A percentile compares a stretch with the other conserved stretches of the same genome.
phyloP scores from a whole-genome alignment of 2,329 filamentous ascomycete species.

The Periconia macrospinosa region DNA sequence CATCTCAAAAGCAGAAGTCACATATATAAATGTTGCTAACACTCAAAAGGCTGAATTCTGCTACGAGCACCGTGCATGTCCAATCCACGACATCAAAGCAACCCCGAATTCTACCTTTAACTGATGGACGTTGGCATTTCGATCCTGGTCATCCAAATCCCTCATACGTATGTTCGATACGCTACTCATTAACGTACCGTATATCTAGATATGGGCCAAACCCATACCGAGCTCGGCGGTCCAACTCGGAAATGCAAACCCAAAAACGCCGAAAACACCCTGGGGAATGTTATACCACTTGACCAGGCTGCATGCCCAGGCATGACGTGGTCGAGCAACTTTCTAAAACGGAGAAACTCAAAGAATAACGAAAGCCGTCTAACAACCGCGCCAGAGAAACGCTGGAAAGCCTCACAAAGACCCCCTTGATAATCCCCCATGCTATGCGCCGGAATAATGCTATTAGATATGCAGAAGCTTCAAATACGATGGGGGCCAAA shows the following conservation, averaged over 20 bases:
- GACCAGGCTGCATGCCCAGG: constrained; percentile 1
- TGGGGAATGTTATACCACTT: neutral
- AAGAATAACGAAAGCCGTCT: constrained; percentile 25
- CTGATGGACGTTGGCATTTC: no score
- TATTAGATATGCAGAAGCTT: constrained; percentile 28
- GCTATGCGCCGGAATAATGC: constrained; percentile 36
- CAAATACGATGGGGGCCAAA: neutral
- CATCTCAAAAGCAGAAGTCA: no score
- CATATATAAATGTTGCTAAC: neutral
- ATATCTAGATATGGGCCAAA: no score
- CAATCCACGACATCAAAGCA: constrained; percentile 1
- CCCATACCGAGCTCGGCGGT: no score
- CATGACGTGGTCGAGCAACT: constrained; percentile 3
- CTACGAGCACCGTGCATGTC: neutral
- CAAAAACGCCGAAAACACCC: neutral
- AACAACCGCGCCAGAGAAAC: constrained; percentile 24
- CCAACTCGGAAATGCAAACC: neutral
- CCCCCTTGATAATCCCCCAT: constrained; percentile 15
- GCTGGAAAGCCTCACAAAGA: constrained; percentile 30
- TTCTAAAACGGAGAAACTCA: constrained; percentile 11
- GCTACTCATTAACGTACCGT: no score
- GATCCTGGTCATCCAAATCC: no score
- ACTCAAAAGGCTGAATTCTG: no score
- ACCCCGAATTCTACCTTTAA: no score
- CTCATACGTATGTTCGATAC: no score